Conservation (phyloP, 306 rosid genomes). For the Quillaja saponaria region DNA sequence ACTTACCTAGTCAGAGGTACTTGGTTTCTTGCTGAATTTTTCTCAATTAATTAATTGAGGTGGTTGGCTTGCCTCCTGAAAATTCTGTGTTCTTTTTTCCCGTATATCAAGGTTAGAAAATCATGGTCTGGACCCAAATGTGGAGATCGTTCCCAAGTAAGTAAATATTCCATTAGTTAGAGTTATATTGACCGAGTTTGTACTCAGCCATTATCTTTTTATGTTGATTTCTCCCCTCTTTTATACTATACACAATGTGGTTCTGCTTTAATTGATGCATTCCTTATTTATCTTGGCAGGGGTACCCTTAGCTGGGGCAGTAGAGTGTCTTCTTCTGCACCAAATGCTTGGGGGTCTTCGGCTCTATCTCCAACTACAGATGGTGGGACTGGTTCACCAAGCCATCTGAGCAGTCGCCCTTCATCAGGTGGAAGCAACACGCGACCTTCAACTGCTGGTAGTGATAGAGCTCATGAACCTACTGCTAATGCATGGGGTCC, state of each 20-base stretch:
- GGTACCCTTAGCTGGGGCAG: conserved; percentile 96
- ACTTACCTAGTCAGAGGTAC: conserved; percentile 96
- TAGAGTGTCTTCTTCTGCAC: conserved; percentile 72
- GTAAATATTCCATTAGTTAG: conserved; percentile 30
- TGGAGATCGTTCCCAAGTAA: conserved; percentile 98
- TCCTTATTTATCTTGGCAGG: conserved; percentile 43
- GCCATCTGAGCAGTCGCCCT: conserved; percentile 73
- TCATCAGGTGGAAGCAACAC: conserved; percentile 95
- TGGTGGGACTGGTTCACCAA: conserved; percentile 77
- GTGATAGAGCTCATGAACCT: conserved; percentile 77
- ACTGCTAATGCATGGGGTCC: conserved; percentile 66
- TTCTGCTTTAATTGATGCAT: conserved; percentile 20
- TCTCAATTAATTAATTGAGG: conserved; percentile 13
- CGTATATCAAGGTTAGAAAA: conserved; percentile 84
- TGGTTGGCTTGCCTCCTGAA: conserved; percentile 34
- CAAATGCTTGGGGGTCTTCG: conserved; percentile 89
- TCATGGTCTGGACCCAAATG: conserved; percentile 84
- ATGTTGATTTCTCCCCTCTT: conserved; percentile 17
- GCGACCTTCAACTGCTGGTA: conserved; percentile 89
- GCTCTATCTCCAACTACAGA: conserved; percentile 79
- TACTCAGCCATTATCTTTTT: background rate
- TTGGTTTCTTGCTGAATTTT: conserved; percentile 28
- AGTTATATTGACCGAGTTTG: background rate
- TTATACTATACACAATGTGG: conserved; percentile 12
- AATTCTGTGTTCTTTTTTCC: conserved; percentile 20